Evolutionary conservation across 495 filamentous ascomycete genomes (phyloP), one percentile per base, ranked within the genome.

Genomic region (Aspergillus hancockii): DNA sequence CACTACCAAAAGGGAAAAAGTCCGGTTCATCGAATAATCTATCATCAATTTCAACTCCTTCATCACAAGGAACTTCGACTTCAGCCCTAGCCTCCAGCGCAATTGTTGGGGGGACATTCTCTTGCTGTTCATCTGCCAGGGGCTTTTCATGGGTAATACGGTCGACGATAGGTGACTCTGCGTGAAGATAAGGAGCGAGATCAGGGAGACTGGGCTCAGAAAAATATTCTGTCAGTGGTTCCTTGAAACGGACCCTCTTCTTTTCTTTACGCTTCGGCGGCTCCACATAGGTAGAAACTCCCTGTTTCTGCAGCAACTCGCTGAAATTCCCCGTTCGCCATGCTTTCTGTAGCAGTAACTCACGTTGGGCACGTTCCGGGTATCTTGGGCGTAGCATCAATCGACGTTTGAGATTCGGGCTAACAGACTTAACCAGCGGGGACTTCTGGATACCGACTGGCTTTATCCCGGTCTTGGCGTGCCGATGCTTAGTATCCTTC

Each of bases 1-100:
- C 66, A 38, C 57, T 54, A 47, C 73, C 73, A 22, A 73, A 61
- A 2, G 66, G 66, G 1, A 59, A 32, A 9, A 64, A 57, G 22
- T 54, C 55, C 18, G 60, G 59, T 30, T 62, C 55, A 14, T 45
- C 22, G 62, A 67, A 75, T 2, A 71, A 70, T 45, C 75, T 69
- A 16, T 68, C 64, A 1, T 59, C 55, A 12, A 50, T 46, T 52
- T 63, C 64, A 7, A 49, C 38, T 41, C 65, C 59, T 47, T 64
- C 50, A 10, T 52, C 30, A 7, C 25, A 3, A 49, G 19, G 8
- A 55, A 58, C 38, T 30, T 57, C 25, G 40, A 43, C 10, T 34
- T 45, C 14, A 57, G 43, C 31, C 45, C 51, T 52, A 49, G 41
- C 47, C 14, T 19, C 52, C 38, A 14, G 53, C 25, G 52, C 47